Evolutionary conservation across 108 stramenopile species (phyloP), one percentile per base, ranked within the genome.

Genomic region (Conticribra weissflogii): DNA sequence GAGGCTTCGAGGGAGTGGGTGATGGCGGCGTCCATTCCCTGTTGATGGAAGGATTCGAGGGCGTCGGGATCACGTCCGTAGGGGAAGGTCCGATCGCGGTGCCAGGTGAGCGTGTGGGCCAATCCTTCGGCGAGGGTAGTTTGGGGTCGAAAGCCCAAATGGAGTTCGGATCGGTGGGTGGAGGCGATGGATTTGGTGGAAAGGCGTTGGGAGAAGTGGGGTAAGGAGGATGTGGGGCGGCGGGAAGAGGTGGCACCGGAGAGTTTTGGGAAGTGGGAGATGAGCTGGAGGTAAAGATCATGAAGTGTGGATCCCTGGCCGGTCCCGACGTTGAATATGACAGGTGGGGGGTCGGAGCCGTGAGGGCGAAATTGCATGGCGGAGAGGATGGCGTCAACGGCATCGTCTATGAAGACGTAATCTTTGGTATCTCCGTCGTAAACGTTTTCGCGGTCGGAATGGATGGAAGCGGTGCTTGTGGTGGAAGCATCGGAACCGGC

Each of bases 321-420:
- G 12, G 73, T 81, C 0, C 89, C 92, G 9, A 94, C 89, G 70
- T 94, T 94, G 62, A 94, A 76, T 5, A 94, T 85, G 17, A 91
- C 74, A 0, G 88, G 86, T n/a, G 63, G 68, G 1, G 67, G 33
- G 9, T 56, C 54, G 29, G 58, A 51, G 0, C 50, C 55, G 1
- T 51, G 52, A 24, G 77, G 72, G 49, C 86, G 69, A 41, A 79
- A 88, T 63, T 94, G 92, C 90, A 94, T 91, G 14, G 92, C 87
- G 9, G 79, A 52, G 80, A 92, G 79, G 36, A 92, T 81, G 1
- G 86, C 94, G 81, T 90, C 88, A 17, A 95, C 73, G n/a, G 91
- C 89, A 77, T 95, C 94, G 67, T 95, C 94, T 54, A 95, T 88
- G 75, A 87, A 95, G 3, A 92, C 81, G 69, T 80, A 95, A 67